Percentiles rank a stretch among this genome's conserved stretches.
phyloP scores from a whole-genome alignment of 306 rosid genomes.

The Fagus sylvatica region DNA sequence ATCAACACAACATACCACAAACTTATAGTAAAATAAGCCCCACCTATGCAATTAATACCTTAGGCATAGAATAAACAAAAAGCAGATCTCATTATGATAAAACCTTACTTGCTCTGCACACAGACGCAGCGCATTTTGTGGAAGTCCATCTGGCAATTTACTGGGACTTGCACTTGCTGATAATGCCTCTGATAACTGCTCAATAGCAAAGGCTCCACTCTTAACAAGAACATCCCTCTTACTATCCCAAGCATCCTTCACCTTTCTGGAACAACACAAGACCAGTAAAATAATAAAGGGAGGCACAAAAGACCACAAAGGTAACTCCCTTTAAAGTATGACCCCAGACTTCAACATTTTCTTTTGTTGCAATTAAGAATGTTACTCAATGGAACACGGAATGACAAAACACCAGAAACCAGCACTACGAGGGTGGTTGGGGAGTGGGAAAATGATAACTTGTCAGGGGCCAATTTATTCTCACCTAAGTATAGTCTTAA shows the following conservation, averaged over 20 bases:
- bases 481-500: constrained; percentile 86
- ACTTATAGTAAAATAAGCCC: background rate
- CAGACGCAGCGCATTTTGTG: constrained; percentile 50
- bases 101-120: constrained; percentile 79
- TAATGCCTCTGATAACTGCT: constrained; percentile 83
- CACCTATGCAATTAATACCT: constrained; percentile 5
- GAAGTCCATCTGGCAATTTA: constrained; percentile 68
- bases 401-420: background rate
- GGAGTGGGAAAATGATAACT: background rate
- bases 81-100: constrained; percentile 8
- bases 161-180: constrained; percentile 61
- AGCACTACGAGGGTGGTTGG: background rate
- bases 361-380: background rate
- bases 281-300: constrained; percentile 9
- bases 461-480: background rate
- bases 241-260: constrained; percentile 80
- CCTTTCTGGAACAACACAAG: constrained; percentile 61
- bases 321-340: constrained; percentile 6
- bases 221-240: constrained; percentile 75
- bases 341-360: background rate
- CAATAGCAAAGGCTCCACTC: constrained; percentile 84
- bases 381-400: background rate
- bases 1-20: background rate
- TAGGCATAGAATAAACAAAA: background rate
- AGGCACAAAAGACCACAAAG: constrained; percentile 16